Evolutionary conservation across 225 moss, liverwort and hornwort species (phyloP), one percentile per base, ranked within the genome.

Genomic region (Bryum argenteum): DNA sequence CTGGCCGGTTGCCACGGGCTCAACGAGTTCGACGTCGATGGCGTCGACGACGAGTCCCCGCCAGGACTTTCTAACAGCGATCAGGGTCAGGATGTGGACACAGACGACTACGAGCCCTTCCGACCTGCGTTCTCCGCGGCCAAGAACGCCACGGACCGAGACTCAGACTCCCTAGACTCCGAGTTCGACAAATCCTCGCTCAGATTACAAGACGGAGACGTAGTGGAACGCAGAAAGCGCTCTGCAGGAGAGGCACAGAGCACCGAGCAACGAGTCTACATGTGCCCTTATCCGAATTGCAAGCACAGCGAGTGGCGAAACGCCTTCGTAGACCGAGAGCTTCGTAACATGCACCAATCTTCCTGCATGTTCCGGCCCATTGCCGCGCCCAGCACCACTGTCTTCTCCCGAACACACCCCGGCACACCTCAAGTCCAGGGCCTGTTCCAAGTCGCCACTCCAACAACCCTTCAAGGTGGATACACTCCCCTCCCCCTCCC

Each of bases 1-100:
- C 70, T 87, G 24, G 88, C 88, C 11, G 61, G 84, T 17, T 51
- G 83, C 48, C 87, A 86, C 67, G 83, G 81, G 67, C 71, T 85
- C 52, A 94, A 88, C 62, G 97, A 98, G 71, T 98, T 94, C 16
- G 97, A 98, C 73, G 94, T 98, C 1, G 94, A 98, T 41, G 90
- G 90, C 13, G 79, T 84, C 8, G 87, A 84, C 8, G 94, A 98
- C 9, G 94, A 98, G 74, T 86, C 84, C 4, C 78, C 77, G 7
- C 78, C 83, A 3, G 89, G 86, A 2, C 76, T 85, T 5, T 89
- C 90, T 8, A 84, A 84, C 10, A 92, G 90, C 40, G 92, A 98
- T 45, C 83, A 87, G 42, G 88, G 71, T 16, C 89, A 85, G 74
- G 93, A 89, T 69, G 91, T 84, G 73, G 87, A 92, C 41, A 85